Percentiles rank a stretch among this genome's conserved stretches.
Evolutionary conservation across 2,329 filamentous ascomycete species (phyloP).

Genomic region (Nectriaceae sp.): DNA sequence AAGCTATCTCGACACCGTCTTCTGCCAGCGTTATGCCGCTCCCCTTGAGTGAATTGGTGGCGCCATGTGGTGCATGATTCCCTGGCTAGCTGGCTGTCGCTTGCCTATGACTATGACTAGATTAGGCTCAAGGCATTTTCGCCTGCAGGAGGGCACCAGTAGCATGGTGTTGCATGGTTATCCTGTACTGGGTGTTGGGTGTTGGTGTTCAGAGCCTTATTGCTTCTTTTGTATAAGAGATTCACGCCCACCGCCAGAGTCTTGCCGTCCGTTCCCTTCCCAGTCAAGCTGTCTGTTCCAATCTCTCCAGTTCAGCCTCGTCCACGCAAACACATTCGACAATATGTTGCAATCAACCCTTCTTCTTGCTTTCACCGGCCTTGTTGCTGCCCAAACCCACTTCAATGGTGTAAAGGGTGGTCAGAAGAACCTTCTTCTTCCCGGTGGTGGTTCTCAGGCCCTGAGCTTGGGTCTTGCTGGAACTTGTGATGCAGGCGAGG

Average conservation of each 20-base stretch:
- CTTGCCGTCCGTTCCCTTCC: no score
- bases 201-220: no score
- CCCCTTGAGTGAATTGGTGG: conserved; percentile 17
- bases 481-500: conserved; percentile 23
- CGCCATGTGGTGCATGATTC: conserved; percentile 16
- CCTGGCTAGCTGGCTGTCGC: conserved; percentile 14
- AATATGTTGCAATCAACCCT: conserved; percentile 30
- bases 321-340: no score
- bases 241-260: no score
- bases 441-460: conserved; percentile 17
- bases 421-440: conserved; percentile 19
- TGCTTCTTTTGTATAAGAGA: no score
- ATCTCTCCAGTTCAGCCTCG: no score
- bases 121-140: conserved; percentile 6
- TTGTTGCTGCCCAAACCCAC: conserved; percentile 27
- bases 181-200: no score
- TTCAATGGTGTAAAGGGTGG: conserved; percentile 27
- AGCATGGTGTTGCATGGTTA: no score
- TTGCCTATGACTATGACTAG: conserved; percentile 7
- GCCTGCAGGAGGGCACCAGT: neutral
- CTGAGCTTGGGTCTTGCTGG: conserved; percentile 18
- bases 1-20: conserved; percentile 16
- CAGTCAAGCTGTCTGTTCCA: neutral
- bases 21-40: neutral
- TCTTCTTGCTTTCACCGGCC: conserved; percentile 27